Base-by-base conservation (phyloP, 1,139 yeast genomes). In the Hemisphaericaspora xylofermentans region DNA sequence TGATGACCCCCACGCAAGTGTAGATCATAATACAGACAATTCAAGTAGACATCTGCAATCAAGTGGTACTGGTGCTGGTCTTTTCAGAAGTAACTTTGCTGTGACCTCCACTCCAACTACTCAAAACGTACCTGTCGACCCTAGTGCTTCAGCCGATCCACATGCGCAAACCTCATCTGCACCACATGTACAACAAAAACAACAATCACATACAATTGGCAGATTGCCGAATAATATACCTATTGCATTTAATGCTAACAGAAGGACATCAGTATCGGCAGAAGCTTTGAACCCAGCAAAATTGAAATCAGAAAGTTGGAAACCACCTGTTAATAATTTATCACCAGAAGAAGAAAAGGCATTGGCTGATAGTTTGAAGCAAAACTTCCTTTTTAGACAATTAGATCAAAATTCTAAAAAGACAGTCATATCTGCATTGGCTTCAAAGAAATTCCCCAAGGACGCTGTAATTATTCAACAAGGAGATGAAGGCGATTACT, bases 401-500 rank as follows among this genome's bases (percentile, higher is more conserved):
- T 77, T 93, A 54, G 77, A 81, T 49, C 87, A 81, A 55, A 87
- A 80, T 49, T 78, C 95, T 6, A 74, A 87, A 54, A 79, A 76
- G 49, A 80, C 93, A 12, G 94, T 93, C 32, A 78, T 93, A 41
- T 78, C 81, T 51, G 95, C 97, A 15, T 74, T 93, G 50, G 80
- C 84, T 51, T 93, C 86, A 58, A 86, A 85, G 56, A 64, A 67
- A 39, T 80, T 82, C 39, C 56, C 75, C 5, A 71, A 77, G 43
- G 86, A 80, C 42, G 68, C 80, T 9, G 82, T 79, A 51, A 84
- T 93, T 48, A 91, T 93, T 57, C 79, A 72, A 52, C 98, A 93
- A 66, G 98, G 98, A 42, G 98, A 89, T 58, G 96, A 88, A 60
- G 98, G 98, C 52, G 97, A 93, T 64, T 93, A 71, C 63, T 89